Evolutionary conservation across 805 yeast species (phyloP).

Genomic region (Monosporozyma yasuniensis): DNA sequence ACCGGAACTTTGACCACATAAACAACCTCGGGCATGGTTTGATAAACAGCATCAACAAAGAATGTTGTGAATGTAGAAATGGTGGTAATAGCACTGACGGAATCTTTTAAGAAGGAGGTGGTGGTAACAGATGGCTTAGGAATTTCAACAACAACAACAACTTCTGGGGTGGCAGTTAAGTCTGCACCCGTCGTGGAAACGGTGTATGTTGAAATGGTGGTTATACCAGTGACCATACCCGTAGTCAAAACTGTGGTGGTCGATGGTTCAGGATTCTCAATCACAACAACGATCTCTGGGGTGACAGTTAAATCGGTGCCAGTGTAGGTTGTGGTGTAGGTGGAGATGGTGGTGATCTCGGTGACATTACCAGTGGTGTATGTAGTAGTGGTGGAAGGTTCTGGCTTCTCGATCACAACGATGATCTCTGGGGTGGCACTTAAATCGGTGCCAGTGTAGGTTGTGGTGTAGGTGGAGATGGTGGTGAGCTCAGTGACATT

Average conservation of each 20-base stretch:
- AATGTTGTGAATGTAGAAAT: neutral
- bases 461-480: neutral
- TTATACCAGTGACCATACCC: neutral
- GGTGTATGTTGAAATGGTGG: neutral
- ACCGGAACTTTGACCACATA: too few relatives aligned
- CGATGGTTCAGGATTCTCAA: neutral
- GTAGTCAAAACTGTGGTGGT: neutral
- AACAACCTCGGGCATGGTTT: neutral
- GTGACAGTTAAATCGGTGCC: neutral
- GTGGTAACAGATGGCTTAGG: neutral
- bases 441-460: neutral
- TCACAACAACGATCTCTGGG: neutral
- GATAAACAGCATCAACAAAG: neutral
- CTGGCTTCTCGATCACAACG: too few relatives aligned
- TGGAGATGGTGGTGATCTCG: neutral
- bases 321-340: neutral
- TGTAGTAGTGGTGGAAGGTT: neutral
- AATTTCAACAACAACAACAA: too few relatives aligned
- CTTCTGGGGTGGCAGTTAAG: neutral
- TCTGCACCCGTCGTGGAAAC: neutral
- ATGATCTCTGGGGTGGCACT: neutral
- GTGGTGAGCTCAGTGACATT: neutral
- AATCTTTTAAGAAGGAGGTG: neutral
- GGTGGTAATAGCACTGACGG: neutral
- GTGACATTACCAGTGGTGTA: neutral